Base-by-base conservation (phyloP, 371 early-diverging fungal species). In the Mortierella sp. region DNA sequence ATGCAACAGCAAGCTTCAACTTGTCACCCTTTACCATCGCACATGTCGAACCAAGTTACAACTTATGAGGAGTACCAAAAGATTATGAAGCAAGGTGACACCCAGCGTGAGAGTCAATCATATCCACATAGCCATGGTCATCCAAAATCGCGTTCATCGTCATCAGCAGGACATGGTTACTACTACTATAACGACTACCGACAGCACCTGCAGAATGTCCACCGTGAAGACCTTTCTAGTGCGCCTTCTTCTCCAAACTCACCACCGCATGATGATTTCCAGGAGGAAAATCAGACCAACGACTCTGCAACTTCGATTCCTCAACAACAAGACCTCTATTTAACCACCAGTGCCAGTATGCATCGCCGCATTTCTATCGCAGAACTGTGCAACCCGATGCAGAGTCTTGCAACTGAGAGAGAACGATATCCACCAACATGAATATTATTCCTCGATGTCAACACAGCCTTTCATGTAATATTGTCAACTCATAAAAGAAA, bases 281-380 rank as follows among this genome's bases (percentile, higher is more conserved):
- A 61, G n/a, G 76, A 70, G 22, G 69, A 68, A 22, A 55, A 31
- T 15, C 49, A 71, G 17, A 47, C 62, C 28, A 62, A 56, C 34
- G 72, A 66, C 45, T 58, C 68, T 6, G 53, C 47, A 7, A 42
- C 63, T 9, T 64, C 68, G 56, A 64, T 61, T 12, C 72, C 62
- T 10, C 62, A 68, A 40, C 60, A 54, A 2, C 67, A 55, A 1
- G 53, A 26, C 23, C 58, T 15, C 5, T 42, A 23, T 10, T 43
- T 34, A 31, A 17, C 19, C 34, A 10, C 40, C 10, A 15, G 15
- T 28, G 68, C 64, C 17, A 77, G 68, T 58, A 67, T 77, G 68
- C 72, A 66, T 29, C 79, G 79, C 26, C 79, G 79, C 17, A 79
- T 79, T 45, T 79, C 79, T 22, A 79, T 79, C 23, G 79, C 79